Evolutionary conservation across 768 basidiomycete genomes (phyloP), one percentile per base, ranked within the genome.

Genomic region (Suillus paluster): DNA sequence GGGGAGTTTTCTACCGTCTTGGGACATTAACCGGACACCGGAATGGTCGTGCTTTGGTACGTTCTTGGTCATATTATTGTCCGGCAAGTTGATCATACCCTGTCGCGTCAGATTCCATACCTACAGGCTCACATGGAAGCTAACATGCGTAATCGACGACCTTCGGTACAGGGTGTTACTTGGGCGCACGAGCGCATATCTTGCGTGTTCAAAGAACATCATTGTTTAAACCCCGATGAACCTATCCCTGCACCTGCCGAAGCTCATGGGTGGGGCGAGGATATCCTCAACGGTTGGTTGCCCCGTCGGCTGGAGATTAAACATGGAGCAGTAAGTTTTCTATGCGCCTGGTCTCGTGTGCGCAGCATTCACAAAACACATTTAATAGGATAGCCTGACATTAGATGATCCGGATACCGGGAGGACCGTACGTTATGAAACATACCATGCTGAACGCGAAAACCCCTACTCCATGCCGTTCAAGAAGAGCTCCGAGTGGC

Each of bases 241-340:
- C 78, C 78, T 2, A 69, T 84, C 45, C 14, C 60, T 36, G 67
- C 75, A 39, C 79, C 80, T 7, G 61, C 69, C 2, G 77, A 78
- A 62, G 71, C 64, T 38, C 66, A 70, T 19, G 77, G 72, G 33
- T 33, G 44, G 41, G 80, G 77, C 3, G 80, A 83, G 61, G 78
- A 84, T 65, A 63, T 83, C 55, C 72, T 83, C 38, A 83, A 81
- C 60, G 82, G 80, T 36, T 84, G 82, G 83, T 63, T 83, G 39
- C 84, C 84, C 48, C 70, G 65, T 66, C 73, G 78, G 38, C 25
- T 74, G 44, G 68, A 61, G 19, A 64, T 83, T 58, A 72, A 66
- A 39, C 72, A 73, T 46, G 66, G 66, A 36, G 63, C 77, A 56
- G 81, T 81, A 56, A 65, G 79, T 65, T 41, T 23, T 21, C 55